Evolutionary conservation across 768 basidiomycete genomes (phyloP), one percentile per base, ranked within the genome.

Genomic region (Mrakia hoshinonis): DNA sequence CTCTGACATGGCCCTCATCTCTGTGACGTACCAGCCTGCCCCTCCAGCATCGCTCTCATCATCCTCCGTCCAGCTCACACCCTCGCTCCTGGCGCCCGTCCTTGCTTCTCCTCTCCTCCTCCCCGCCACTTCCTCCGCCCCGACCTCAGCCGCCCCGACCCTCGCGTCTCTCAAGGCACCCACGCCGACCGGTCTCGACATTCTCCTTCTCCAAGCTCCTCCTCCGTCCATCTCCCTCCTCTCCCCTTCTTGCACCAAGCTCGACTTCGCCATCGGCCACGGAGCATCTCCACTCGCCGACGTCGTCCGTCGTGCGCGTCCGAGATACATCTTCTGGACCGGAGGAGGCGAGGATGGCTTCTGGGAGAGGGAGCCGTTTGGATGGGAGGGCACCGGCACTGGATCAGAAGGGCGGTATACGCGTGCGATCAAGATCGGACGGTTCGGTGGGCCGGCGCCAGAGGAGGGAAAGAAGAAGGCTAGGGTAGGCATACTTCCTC

Each of bases 331-430:
- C 76, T 91, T 98, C 77, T 85, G 86, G 87, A 0, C 80, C 82
- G n/a, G 84, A 85, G 46, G 52, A 48, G 60, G 67, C 58, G 39
- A 70, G 18, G 83, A 89, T 0, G 84, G 83, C 67, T 99, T 96
- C 78, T 98, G 94, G 93, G 96, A 99, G 79, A 83, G 94, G 66
- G 93, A 97, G 72, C 94, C 96, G 0, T 95, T 88, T 77, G 78
- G 85, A 4, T 97, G 93, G 93, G 85, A 86, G 52, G 87, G 87
- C 46, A 87, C 88, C 65, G 81, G 81, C 34, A 63, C 67, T 2
- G 75, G 76, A 9, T 84, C 67, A n/a, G 83, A 24, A 84, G 91
- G 39, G 13, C 58, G 73, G 81, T 89, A 49, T 76, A 86, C 88
- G 38, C 83, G 92, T 48, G 94, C 95, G 74, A 84, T 99, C 54